Base-by-base conservation (phyloP, 352 stramenopile species). In the Globisporangium uncinulatum region DNA sequence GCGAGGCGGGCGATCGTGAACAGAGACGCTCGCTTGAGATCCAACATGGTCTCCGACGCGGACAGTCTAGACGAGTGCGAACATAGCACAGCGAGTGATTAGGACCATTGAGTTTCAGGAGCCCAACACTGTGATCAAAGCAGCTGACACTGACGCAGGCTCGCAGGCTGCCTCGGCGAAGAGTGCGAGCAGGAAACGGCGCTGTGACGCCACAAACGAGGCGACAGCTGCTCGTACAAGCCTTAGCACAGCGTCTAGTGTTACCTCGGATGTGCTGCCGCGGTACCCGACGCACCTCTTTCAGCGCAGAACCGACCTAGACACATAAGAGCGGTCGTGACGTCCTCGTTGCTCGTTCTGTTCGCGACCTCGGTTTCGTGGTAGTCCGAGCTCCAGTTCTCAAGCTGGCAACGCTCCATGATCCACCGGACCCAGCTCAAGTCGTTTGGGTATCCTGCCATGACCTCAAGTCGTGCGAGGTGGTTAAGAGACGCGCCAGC, bases 1-100 rank as follows among this genome's bases (percentile, higher is more conserved):
- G 68, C 55, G 1, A 76, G 39, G 2, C 68, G 57, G 32, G 68
- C 68, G 21, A 76, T 43, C 13, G 58, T 64, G 36, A 76, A 76
- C 6, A 70, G 55, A 5, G 68, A 53, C n/a, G 61, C 62, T 21
- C 68, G 58, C 41, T 59, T 66, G 13, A 73, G 41, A 46, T 67
- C 51, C 44, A 60, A 19, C 19, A 7, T 6, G 32, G 10, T 14
- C 4, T 8, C 17, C 5, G 51, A 37, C 1, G 31, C 39, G 6
- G 2, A n/a, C n/a, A 21, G 24, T 17, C 32, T 24, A 19, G 6
- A 37, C n/a, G 11, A 24, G 11, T 24, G 6, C 3, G 20, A 5
- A 32, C 6, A 51, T 14, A 24, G 15, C 9, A 42, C 19, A 60
- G 19, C 10, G 13, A 19, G 32, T 15, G 6, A 24, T 14, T 17